These are phyloP conservation scores for Fraxinus nigra DNA, from an alignment of 305 asterid genomes.

Conservation along the genomic window DNA sequence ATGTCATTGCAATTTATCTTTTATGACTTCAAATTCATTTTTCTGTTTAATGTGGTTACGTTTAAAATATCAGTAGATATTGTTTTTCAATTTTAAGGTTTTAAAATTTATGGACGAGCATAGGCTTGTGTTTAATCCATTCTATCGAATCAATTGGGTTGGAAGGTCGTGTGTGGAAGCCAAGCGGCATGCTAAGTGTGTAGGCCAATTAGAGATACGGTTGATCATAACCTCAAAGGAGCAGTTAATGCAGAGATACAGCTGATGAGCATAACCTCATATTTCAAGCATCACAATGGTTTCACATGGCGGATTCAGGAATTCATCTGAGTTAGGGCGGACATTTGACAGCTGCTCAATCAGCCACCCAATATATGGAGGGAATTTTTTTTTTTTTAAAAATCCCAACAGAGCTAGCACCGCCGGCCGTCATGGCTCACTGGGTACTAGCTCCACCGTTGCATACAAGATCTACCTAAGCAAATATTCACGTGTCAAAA, in stretches of 20 bases:
- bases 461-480: neutral
- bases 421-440: neutral
- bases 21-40: slow-evolving; percentile 10
- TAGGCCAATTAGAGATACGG: neutral
- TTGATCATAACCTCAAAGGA: neutral
- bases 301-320: neutral
- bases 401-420: neutral
- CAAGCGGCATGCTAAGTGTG: neutral
- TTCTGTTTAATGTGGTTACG: slow-evolving; percentile 26
- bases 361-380: neutral
- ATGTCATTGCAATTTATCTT: slow-evolving; percentile 15
- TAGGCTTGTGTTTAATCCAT: neutral
- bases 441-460: neutral
- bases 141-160: neutral
- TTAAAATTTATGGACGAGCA: neutral
- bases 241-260: neutral
- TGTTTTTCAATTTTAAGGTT: neutral
- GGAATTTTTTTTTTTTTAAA: too few relatives aligned
- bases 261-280: neutral
- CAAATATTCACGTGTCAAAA: neutral
- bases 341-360: neutral
- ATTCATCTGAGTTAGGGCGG: neutral
- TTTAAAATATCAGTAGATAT: neutral
- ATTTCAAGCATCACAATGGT: neutral
- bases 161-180: neutral